Evolutionary conservation across 345 rosid species (phyloP).

Genomic region (Kernera saxatilis): DNA sequence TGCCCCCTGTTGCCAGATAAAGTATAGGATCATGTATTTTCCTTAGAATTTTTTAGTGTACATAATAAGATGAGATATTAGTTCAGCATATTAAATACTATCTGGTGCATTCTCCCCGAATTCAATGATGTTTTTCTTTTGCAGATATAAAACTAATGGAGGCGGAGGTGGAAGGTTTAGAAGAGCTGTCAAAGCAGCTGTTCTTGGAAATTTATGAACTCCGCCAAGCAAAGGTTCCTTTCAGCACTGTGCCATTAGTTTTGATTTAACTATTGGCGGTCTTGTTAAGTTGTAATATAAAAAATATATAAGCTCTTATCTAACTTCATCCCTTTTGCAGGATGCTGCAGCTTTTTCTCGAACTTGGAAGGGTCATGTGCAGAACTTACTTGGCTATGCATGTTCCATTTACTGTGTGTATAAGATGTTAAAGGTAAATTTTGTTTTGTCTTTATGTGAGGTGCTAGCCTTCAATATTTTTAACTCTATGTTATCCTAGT

Average conservation of each 20-base stretch:
- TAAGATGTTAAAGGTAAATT: constrained; percentile 91
- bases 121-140: constrained; percentile 1
- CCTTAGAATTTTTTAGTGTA: not conserved
- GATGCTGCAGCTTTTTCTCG: constrained; percentile 98
- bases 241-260: not conserved
- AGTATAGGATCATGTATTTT: not conserved
- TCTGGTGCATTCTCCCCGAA: not conserved
- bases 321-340: constrained; percentile 37
- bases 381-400: constrained; percentile 96
- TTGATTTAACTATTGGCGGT: constrained; percentile 1
- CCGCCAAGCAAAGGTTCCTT: constrained; percentile 88
- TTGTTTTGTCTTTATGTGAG: constrained; percentile 1
- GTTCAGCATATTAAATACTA: not conserved
- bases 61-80: not conserved
- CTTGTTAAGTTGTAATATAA: not conserved
- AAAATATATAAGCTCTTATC: not conserved
- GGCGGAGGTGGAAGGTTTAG: constrained; percentile 88
- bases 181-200: constrained; percentile 94
- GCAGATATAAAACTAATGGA: constrained; percentile 81
- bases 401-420: constrained; percentile 92
- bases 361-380: constrained; percentile 98
- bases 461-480: not conserved
- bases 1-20: not conserved
- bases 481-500: not conserved
- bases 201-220: constrained; percentile 98